Base-by-base conservation (phyloP, 257 asterid species). In the Gentiana straminea region DNA sequence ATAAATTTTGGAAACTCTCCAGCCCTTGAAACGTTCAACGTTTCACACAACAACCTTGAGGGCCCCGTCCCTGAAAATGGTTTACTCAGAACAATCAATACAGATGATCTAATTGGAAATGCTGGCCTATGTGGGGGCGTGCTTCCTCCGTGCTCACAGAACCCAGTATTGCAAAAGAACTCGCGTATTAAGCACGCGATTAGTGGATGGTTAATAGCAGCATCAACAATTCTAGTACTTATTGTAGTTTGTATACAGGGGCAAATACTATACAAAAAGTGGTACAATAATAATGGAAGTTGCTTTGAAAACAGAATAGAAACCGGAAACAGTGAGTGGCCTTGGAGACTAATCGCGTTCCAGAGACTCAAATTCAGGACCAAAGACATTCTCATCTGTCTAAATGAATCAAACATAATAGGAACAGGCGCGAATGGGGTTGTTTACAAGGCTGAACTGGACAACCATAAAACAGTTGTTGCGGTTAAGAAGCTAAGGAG, bases 321-420 rank as follows among this genome's bases (percentile, higher is more conserved):
- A 54, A 57, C 53, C 32, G 77, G 78, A 11, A 57, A 37, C 7
- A 70, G 73, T 3, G 75, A 62, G 45, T 78, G 85, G 85, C 94
- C 91, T 0, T 84, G 86, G 89, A 75, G 83, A 55, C 45, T 84
- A 64, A 81, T 77, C 73, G 89, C 84, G 1, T 84, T 84, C 70
- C 86, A 81, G 55, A 77, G 81, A 65, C 72, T 81, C 3, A 78
- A 79, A 15, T 77, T 84, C 70, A 78, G 66, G 4, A 70, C 72
- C 32, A 59, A 62, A 5, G 91, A 84, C 57, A 71, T 81, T 7
- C 62, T 81, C 3, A 66, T 81, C 4, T 75, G 87, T 70, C 46
- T 79, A 15, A 76, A 73, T 39, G 85, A 83, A 61, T 58, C 76
- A 9, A 81, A 84, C 38, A 78, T 81, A 68, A 73, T 84, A 3